Evolutionary conservation across 257 asterid genomes (phyloP), one percentile per base, ranked within the genome.

Genomic region (Solanum etuberosum): DNA sequence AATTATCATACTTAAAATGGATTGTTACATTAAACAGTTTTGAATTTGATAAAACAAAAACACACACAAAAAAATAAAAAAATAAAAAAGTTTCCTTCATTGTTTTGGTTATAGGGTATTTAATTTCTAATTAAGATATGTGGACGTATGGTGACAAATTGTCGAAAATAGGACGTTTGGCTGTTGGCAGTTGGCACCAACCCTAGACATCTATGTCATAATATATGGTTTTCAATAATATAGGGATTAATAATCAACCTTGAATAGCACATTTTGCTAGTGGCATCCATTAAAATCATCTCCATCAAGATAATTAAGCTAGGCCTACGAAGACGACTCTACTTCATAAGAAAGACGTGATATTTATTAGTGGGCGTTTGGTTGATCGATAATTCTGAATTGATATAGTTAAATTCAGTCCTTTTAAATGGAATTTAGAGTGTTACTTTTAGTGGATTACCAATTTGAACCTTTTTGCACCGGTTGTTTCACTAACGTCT

Each of bases 281-380:
- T 77, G 37, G 4, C 25, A 74, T 23, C 34, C 57, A 38, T 38
- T 74, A 20, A 21, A 73, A 12, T 13, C 80, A 63, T 63, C 71
- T 10, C 8, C 32, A n/a, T 61, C 68, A 61, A 61, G 15, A 61
- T 61, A 23, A 32, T 5, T 63, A 13, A 11, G 34, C 34, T 59
- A n/a, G 4, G 7, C 34, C 18, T 63, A 54, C 8, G 63, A 51
- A 54, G 25, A 54, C 63, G 18, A 25, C 2, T 65, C 18, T 65
- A 25, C 5, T 65, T 65, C 1, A 27, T 5, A 2, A 63, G 16
- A n/a, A 61, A 61, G 0, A n/a, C 0, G 3, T 63, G 3, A 1
- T 63, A 9, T 25, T 65, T 29, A 11, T 65, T 65, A 1, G 20
- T 1, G 9, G 1, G 6, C 0, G 9, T 65, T 11, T 65, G 9